A percentile compares a stretch with the other conserved stretches of the same genome.
These are phyloP conservation scores for Colletotrichum sp. DNA, from an alignment of 2,329 filamentous ascomycete genomes.

Conservation along the genomic window DNA sequence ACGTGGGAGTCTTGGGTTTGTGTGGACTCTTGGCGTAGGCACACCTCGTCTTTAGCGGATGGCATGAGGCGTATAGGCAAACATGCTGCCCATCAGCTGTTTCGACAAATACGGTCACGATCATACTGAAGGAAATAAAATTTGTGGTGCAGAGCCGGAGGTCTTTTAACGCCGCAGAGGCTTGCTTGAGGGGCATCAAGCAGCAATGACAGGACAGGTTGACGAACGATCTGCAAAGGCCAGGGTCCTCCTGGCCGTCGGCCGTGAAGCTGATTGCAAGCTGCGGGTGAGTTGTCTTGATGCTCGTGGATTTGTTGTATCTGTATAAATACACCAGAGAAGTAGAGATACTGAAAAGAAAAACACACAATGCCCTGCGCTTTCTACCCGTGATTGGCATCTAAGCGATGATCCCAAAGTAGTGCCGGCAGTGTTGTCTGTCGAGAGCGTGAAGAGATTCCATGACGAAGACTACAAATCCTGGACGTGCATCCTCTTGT, in stretches of 20 bases:
- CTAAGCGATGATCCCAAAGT: background rate
- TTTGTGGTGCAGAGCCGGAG: background rate
- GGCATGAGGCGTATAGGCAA: no score
- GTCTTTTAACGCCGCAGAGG: accelerated
- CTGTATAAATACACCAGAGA: background rate
- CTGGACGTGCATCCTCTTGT: accelerated
- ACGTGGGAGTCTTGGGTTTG: background rate
- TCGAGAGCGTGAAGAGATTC: background rate
- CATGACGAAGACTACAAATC: background rate
- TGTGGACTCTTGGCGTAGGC: background rate
- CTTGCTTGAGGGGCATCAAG: background rate
- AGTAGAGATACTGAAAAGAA: background rate
- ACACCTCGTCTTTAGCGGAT: no score
- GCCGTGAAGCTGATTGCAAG: background rate
- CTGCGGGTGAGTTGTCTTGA: background rate
- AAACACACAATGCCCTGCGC: no score
- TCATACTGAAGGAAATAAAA: accelerated
- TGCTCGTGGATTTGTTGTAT: background rate
- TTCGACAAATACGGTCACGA: no score
- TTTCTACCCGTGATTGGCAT: accelerated
- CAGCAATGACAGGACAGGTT: accelerated
- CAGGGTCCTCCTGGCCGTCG: accelerated
- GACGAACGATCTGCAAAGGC: background rate
- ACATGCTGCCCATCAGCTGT: no score
- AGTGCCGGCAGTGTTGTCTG: background rate